Percentiles rank a stretch among this genome's conserved stretches.
Evolutionary conservation across 495 filamentous ascomycete genomes (phyloP).

Genomic region (Talaromyces trachyspermus): DNA sequence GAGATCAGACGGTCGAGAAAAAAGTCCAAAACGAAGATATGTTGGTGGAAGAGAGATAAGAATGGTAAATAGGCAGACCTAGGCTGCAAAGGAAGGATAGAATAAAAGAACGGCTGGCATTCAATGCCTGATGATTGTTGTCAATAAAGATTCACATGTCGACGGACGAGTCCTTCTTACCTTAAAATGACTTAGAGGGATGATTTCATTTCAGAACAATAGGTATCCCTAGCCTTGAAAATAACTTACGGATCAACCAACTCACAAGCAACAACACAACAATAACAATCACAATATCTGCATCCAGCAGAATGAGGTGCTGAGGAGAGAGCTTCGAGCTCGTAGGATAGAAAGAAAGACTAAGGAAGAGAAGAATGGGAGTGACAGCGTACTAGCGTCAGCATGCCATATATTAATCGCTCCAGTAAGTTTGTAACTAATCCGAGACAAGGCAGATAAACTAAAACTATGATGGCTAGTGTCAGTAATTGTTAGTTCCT

Average conservation of each 20-base stretch:
- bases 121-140: constrained; percentile 1
- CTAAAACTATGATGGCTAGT: constrained; percentile 1
- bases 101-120: neutral
- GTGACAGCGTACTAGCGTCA: too few species aligned
- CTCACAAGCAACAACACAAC: neutral
- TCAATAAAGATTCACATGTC: neutral
- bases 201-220: neutral
- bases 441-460: constrained; percentile 1
- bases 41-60: too few species aligned
- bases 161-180: neutral
- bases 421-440: too few species aligned
- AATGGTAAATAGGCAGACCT: constrained; percentile 1
- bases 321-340: constrained; percentile 3
- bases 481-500: neutral
- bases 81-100: constrained; percentile 5
- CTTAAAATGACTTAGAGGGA: neutral
- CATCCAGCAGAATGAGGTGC: constrained; percentile 1
- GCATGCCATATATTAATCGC: too few species aligned
- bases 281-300: constrained; percentile 1
- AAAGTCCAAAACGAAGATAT: neutral
- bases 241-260: neutral
- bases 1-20: neutral
- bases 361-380: neutral
- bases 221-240: neutral
- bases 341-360: neutral